These are phyloP conservation scores for Kodamaea neixiangensis DNA, from an alignment of 805 yeast species.

Conservation along the genomic window DNA sequence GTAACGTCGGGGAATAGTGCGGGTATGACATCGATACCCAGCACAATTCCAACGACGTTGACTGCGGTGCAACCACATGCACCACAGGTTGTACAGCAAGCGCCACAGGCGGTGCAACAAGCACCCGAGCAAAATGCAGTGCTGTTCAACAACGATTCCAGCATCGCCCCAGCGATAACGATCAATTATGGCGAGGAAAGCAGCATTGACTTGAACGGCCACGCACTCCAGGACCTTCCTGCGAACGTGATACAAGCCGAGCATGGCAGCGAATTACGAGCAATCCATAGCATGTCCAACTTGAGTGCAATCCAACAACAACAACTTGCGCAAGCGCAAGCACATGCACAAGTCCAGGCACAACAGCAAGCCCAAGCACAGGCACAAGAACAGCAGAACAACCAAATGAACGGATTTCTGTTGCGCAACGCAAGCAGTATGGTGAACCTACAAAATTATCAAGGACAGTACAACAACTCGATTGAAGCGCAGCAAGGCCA, in stretches of 20 bases:
- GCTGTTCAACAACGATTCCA: conserved; percentile 7
- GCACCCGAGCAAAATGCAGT: conserved; percentile 1
- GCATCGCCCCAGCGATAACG: not conserved
- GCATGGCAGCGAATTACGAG: conserved; percentile 20
- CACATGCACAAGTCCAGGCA: not conserved
- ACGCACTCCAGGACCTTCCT: conserved; percentile 11
- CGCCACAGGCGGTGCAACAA: conserved; percentile 4
- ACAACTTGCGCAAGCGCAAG: conserved; percentile 4
- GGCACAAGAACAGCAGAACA: conserved; percentile 8
- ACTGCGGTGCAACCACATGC: conserved; percentile 7
- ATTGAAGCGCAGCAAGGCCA: not conserved
- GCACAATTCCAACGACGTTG: conserved; percentile 43
- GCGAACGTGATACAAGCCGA: conserved; percentile 2
- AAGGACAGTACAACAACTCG: conserved; percentile 8
- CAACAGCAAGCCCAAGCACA: conserved; percentile 11
- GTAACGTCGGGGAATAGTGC: conserved; percentile 24
- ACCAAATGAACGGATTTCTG: conserved; percentile 11
- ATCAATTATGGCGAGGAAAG: not conserved
- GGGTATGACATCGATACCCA: conserved; percentile 34
- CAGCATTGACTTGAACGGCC: conserved; percentile 4
- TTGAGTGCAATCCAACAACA: conserved; percentile 20
- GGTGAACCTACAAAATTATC: conserved; percentile 30
- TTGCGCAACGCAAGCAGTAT: conserved; percentile 35
- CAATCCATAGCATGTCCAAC: conserved; percentile 32
- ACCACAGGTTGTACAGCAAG: conserved; percentile 4